Evolutionary conservation across 805 yeast genomes (phyloP).

Genomic region (Sungouiella blattae): DNA sequence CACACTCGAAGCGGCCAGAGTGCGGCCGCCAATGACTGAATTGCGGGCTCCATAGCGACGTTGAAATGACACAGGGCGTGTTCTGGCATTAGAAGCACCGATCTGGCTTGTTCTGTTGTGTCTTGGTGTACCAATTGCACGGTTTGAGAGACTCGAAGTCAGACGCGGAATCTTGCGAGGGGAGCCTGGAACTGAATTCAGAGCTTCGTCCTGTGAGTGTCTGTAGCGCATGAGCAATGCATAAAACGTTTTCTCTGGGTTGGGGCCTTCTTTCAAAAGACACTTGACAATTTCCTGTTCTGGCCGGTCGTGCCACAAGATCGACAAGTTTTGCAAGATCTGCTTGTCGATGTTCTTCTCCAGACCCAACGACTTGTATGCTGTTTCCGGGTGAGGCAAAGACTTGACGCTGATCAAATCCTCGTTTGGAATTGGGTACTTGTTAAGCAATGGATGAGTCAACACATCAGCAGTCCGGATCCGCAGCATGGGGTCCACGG

Average conservation of each 20-base stretch:
- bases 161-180: conserved; percentile 12
- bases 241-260: conserved; percentile 45
- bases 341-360: conserved; percentile 48
- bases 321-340: conserved; percentile 52
- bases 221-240: conserved; percentile 44
- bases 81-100: conserved; percentile 29
- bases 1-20: conserved; percentile 27
- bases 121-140: no score
- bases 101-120: conserved; percentile 30
- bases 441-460: conserved; percentile 50
- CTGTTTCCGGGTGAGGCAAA: conserved; percentile 55
- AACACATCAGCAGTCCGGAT: conserved; percentile 65
- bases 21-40: not conserved
- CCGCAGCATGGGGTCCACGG: conserved; percentile 69
- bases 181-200: conserved; percentile 16
- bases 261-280: conserved; percentile 36
- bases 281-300: conserved; percentile 37
- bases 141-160: conserved; percentile 7
- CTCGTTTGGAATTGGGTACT: conserved; percentile 48
- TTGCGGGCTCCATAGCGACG: conserved; percentile 30
- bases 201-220: conserved; percentile 34
- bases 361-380: conserved; percentile 47
- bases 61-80: conserved; percentile 41
- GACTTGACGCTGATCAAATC: conserved; percentile 43
- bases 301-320: conserved; percentile 55